Conservation (phyloP, 2,329 filamentous ascomycete genomes). For the Elsinoe arachidis region DNA sequence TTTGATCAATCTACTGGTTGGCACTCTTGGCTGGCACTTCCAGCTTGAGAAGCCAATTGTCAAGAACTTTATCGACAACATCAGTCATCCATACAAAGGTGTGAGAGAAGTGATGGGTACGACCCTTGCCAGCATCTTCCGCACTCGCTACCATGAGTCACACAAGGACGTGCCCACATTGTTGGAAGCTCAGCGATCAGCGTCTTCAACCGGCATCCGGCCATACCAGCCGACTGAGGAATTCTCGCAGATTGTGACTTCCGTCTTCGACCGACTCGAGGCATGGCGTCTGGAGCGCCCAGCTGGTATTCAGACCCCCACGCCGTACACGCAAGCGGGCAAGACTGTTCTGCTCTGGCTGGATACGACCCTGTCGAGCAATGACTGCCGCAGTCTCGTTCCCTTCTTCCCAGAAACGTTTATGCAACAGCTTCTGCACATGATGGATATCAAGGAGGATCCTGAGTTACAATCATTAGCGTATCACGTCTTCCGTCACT, state of each 20-base stretch:
- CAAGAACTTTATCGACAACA: slow-evolving; percentile 77
- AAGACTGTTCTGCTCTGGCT: slow-evolving; percentile 96
- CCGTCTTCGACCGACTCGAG: slow-evolving; percentile 72
- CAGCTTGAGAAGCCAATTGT: slow-evolving; percentile 80
- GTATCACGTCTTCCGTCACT: slow-evolving; percentile 92
- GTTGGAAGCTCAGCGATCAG: slow-evolving; percentile 66
- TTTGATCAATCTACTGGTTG: slow-evolving; percentile 77
- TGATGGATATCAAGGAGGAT: slow-evolving; percentile 99
- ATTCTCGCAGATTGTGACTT: slow-evolving; percentile 61
- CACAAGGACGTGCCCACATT: slow-evolving; percentile 71
- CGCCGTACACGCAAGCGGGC: slow-evolving; percentile 87
- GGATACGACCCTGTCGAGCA: slow-evolving; percentile 79
- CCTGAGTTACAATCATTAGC: slow-evolving; percentile 88
- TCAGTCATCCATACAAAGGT: slow-evolving; percentile 96
- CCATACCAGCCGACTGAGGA: slow-evolving; percentile 73
- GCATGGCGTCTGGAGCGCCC: slow-evolving; percentile 76
- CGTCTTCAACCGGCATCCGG: slow-evolving; percentile 73
- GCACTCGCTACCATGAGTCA: slow-evolving; percentile 88
- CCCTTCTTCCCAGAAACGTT: slow-evolving; percentile 85
- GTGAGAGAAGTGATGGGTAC: slow-evolving; percentile 91
- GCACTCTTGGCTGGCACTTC: slow-evolving; percentile 93
- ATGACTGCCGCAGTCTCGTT: slow-evolving; percentile 85
- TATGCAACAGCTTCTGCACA: slow-evolving; percentile 88
- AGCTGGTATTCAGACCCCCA: slow-evolving; percentile 85
- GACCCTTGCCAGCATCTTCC: slow-evolving; percentile 78